Percentiles rank a stretch among this genome's conserved stretches.
Conservation (phyloP, 768 basidiomycete genomes). For the Psilocybe cubensis region DNA sequence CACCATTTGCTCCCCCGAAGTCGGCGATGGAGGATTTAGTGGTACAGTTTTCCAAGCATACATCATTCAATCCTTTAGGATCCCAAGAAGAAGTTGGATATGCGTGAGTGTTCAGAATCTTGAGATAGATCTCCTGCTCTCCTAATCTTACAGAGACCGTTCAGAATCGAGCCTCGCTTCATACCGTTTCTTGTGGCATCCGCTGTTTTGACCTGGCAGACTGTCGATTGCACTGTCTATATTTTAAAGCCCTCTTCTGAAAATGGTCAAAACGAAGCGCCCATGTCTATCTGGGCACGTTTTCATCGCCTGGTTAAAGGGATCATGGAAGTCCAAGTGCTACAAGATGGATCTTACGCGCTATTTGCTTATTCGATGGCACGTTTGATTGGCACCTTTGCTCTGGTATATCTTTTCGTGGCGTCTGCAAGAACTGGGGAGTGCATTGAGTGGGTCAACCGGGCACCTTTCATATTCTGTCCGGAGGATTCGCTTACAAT, state of each 20-base stretch:
- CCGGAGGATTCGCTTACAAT: conserved; percentile 7
- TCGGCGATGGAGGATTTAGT: neutral
- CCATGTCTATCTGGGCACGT: neutral
- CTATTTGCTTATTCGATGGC: conserved; percentile 4
- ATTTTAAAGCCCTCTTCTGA: neutral
- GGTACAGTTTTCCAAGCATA: neutral
- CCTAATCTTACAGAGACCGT: no score
- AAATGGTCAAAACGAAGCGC: neutral
- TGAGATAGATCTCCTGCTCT: no score
- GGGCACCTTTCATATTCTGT: neutral
- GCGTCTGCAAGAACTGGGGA: neutral
- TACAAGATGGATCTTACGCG: neutral
- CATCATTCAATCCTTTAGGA: neutral
- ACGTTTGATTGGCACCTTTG: neutral
- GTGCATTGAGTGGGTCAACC: neutral
- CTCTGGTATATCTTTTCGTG: neutral
- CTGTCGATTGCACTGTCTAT: neutral
- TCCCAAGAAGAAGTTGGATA: neutral
- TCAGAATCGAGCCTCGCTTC: neutral
- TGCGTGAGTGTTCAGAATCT: no score
- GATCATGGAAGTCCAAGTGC: neutral
- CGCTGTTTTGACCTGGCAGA: neutral
- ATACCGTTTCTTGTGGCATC: neutral
- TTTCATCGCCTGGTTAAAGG: neutral
- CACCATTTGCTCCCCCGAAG: neutral